Conservation (phyloP, 73 alveolate species). For the Paramecium caudatum region DNA sequence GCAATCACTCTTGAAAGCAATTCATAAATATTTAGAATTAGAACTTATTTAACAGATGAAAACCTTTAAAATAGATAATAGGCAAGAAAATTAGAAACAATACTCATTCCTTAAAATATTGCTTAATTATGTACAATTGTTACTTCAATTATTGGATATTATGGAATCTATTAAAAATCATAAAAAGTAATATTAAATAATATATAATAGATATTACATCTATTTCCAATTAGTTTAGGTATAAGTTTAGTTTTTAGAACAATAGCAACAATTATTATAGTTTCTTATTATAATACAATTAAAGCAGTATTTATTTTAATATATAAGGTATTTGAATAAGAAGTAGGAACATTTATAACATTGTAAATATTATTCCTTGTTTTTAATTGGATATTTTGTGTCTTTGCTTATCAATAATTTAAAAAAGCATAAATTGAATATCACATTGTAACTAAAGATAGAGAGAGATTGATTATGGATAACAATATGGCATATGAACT, state of each 20-base stretch:
- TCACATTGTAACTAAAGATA: slow-evolving; percentile 39
- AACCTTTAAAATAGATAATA: background rate
- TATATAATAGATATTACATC: slow-evolving; percentile 25
- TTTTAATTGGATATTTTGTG: slow-evolving; percentile 12
- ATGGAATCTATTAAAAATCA: slow-evolving; percentile 61
- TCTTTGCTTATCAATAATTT: slow-evolving; percentile 26
- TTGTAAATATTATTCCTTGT: slow-evolving; percentile 34
- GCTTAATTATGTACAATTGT: slow-evolving; percentile 63
- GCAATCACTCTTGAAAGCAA: slow-evolving; percentile 66
- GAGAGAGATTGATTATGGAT: slow-evolving; percentile 60
- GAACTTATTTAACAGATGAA: slow-evolving; percentile 52
- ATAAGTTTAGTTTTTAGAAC: slow-evolving; percentile 58
- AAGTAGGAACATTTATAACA: slow-evolving; percentile 66
- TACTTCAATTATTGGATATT: slow-evolving; percentile 56
- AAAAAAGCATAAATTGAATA: slow-evolving; percentile 42
- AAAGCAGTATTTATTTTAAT: background rate
- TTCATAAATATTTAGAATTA: slow-evolving; percentile 56
- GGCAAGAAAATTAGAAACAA: slow-evolving; percentile 47
- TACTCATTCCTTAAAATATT: slow-evolving; percentile 57
- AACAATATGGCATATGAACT: slow-evolving; percentile 72
- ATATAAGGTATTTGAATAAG: slow-evolving; percentile 44
- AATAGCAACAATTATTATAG: slow-evolving; percentile 25
- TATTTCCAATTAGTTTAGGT: slow-evolving; percentile 43
- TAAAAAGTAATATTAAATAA: slow-evolving; percentile 18
- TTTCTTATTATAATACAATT: slow-evolving; percentile 41